A percentile compares a stretch with the other conserved stretches of the same genome.
Evolutionary conservation across 2,329 filamentous ascomycete genomes (phyloP).

Genomic region (Simplicillium sp.): DNA sequence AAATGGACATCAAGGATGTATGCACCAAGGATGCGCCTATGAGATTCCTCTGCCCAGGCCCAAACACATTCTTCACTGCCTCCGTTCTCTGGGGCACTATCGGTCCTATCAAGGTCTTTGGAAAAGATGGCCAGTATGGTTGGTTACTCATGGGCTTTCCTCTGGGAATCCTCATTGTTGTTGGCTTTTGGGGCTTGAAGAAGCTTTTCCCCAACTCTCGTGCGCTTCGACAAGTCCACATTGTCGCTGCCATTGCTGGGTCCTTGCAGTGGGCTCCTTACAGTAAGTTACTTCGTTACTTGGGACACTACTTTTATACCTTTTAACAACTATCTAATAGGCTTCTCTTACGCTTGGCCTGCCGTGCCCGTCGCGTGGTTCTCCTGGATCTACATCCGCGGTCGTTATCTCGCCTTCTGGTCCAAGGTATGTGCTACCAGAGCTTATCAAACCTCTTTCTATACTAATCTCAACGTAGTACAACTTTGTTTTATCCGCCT

Average conservation of each 20-base stretch:
- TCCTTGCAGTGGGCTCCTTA: constrained; percentile 31
- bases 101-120: constrained; percentile 31
- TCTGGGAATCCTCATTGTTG: constrained; percentile 23
- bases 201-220: constrained; percentile 20
- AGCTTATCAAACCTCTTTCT: neutral
- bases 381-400: constrained; percentile 37
- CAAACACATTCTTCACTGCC: constrained; percentile 32
- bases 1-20: constrained; percentile 22
- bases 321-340: neutral
- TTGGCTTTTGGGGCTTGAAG: constrained; percentile 24
- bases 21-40: constrained; percentile 25
- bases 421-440: constrained; percentile 22
- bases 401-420: constrained; percentile 36
- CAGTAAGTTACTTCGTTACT: constrained; percentile 19
- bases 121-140: constrained; percentile 27
- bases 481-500: constrained; percentile 37
- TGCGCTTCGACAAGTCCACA: constrained; percentile 28
- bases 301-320: too few relatives aligned
- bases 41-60: constrained; percentile 25
- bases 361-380: constrained; percentile 36
- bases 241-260: constrained; percentile 31
- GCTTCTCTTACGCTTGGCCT: constrained; percentile 32
- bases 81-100: constrained; percentile 36
- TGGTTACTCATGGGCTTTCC: constrained; percentile 30
- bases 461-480: constrained; percentile 17